Evolutionary conservation across 2,329 filamentous ascomycete species (phyloP).

Genomic region (Clarireedia homoeocarpa): DNA sequence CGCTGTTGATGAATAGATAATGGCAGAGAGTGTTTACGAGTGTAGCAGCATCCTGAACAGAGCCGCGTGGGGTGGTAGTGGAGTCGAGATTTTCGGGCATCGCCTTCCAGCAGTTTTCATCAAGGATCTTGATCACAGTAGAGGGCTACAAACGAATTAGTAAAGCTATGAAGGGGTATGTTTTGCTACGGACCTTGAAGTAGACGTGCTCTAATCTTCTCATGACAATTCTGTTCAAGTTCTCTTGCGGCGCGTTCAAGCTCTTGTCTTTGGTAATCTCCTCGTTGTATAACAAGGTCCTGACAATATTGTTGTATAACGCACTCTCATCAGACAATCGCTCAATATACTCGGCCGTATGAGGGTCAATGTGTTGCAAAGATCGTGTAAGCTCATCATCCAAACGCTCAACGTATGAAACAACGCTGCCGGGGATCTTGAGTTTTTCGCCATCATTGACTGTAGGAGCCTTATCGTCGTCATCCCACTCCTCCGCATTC

Average conservation of each 20-base stretch:
- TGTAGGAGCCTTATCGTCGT: constrained; percentile 86
- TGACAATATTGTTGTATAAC: constrained; percentile 88
- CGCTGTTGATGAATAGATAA: constrained; percentile 80
- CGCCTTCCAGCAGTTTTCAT: constrained; percentile 87
- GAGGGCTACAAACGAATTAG: constrained; percentile 50
- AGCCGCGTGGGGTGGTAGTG: constrained; percentile 65
- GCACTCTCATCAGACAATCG: constrained; percentile 82
- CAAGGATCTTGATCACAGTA: constrained; percentile 85
- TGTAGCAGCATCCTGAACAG: constrained; percentile 59
- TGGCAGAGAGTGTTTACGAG: constrained; percentile 86
- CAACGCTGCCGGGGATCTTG: constrained; percentile 86
- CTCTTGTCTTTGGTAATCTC: constrained; percentile 61
- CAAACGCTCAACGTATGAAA: constrained; percentile 88
- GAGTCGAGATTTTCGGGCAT: constrained; percentile 67
- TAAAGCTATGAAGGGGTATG: constrained; percentile 13
- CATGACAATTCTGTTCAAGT: constrained; percentile 87
- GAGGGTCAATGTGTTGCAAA: constrained; percentile 94
- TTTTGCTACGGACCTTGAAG: constrained; percentile 65
- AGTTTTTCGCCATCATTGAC: constrained; percentile 69
- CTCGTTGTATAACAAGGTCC: constrained; percentile 83
- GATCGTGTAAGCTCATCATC: constrained; percentile 96
- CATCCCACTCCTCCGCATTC: constrained; percentile 95
- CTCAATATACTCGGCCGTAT: constrained; percentile 98
- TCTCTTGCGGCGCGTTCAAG: constrained; percentile 73
- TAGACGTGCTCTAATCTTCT: constrained; percentile 94